Evolutionary conservation across 2,329 filamentous ascomycete species (phyloP).

Genomic region (Pseudocercospora eumusae): DNA sequence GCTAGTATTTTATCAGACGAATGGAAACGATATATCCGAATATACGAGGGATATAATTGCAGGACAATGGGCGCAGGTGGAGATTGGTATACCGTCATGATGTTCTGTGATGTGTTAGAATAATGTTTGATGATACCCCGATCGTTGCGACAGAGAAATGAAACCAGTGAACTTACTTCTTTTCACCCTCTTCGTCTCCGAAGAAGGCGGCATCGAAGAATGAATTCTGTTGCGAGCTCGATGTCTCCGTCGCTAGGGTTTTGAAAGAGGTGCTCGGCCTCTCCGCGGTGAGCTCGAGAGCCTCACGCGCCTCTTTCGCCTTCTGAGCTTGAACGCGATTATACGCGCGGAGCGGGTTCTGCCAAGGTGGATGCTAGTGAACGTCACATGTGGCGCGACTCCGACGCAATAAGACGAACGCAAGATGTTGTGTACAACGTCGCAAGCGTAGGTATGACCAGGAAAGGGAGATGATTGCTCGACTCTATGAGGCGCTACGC

Average conservation of each 20-base stretch:
- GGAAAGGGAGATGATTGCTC: too few species aligned
- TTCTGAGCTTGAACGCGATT: too few species aligned
- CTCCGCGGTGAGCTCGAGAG: too few species aligned
- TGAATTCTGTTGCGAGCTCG: background rate
- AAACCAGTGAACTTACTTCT: background rate
- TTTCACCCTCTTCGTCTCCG: background rate
- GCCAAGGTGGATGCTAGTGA: too few species aligned
- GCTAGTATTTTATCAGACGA: constrained; percentile 40
- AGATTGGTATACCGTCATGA: constrained; percentile 26
- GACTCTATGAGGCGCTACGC: too few species aligned
- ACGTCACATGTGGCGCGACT: too few species aligned
- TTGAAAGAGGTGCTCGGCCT: background rate
- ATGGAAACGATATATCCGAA: constrained; percentile 36
- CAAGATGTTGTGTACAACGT: too few species aligned
- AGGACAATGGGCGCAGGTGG: constrained; percentile 35
- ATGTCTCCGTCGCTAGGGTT: background rate
- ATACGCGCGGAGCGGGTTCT: too few species aligned
- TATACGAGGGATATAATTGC: constrained; percentile 36
- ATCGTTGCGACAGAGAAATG: background rate
- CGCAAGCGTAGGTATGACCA: too few species aligned
- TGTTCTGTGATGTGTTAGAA: constrained; percentile 5
- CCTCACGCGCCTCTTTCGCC: too few species aligned
- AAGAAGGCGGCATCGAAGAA: background rate
- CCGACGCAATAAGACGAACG: too few species aligned
- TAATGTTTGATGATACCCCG: constrained; percentile 6